These are phyloP conservation scores for Fagopyrum esculentum DNA, from an alignment of 148 eudicot genomes.

Conservation along the genomic window DNA sequence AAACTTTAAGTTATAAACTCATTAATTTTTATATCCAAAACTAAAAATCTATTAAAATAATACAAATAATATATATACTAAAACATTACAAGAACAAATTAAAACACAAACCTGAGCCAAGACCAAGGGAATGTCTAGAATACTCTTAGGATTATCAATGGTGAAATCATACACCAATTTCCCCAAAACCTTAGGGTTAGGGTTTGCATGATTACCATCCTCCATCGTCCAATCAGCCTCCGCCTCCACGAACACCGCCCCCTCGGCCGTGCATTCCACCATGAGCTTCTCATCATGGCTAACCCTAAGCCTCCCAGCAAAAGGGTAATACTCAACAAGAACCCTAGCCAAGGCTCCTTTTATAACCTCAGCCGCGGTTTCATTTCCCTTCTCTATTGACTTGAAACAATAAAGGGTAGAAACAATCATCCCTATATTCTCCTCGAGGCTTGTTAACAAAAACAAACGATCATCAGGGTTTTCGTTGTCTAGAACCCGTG, in stretches of 20 bases:
- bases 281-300: slow-evolving; percentile 11
- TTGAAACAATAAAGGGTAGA: slow-evolving; percentile 8
- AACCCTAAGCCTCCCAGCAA: slow-evolving; percentile 16
- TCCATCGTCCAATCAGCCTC: slow-evolving; percentile 19
- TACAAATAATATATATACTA: too few species aligned
- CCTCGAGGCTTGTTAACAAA: slow-evolving; percentile 9
- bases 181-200: background rate
- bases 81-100: background rate
- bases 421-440: slow-evolving; percentile 6
- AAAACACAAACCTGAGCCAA: slow-evolving; percentile 7
- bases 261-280: slow-evolving; percentile 21
- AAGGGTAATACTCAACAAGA: slow-evolving; percentile 18
- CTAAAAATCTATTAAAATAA: too few species aligned
- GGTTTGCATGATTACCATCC: slow-evolving; percentile 8
- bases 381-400: background rate
- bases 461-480: background rate
- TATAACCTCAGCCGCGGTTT: background rate
- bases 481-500: background rate
- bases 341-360: slow-evolving; percentile 17
- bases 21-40: too few species aligned
- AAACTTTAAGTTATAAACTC: too few species aligned
- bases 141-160: background rate
- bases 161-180: slow-evolving; percentile 4
- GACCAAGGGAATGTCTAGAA: slow-evolving; percentile 6
- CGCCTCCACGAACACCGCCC: slow-evolving; percentile 19